Base-by-base conservation (phyloP, 768 basidiomycete genomes). In the Russula ochroleuca region DNA sequence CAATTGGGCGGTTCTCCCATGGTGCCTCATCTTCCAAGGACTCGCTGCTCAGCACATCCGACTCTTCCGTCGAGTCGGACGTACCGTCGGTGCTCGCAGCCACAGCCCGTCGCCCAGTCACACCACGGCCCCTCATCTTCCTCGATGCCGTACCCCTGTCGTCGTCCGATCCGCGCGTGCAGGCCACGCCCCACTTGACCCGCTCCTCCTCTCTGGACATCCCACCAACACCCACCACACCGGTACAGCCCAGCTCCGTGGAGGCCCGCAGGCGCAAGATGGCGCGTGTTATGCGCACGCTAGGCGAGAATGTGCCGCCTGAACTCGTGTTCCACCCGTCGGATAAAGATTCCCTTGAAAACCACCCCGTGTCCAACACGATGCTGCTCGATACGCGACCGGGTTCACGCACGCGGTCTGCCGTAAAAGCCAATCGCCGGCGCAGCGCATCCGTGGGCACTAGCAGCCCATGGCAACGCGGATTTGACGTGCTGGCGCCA, bases 181-280 rank as follows among this genome's bases (percentile, higher is more conserved):
- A 56, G n/a, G 11, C 51, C 47, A 83, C 85, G 59, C 84, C 57
- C 37, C 43, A 48, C 43, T 45, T 64, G n/a, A 52, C 64, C 6
- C 37, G 45, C 5, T 40, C 61, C 48, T 4, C 56, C n/a, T 33
- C 41, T 3, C 5, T 31, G 37, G 57, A 57, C 5, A 13, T 38
- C 3, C 61, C 58, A 3, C 50, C 47, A 2, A 51, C 53, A 7
- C 65, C 67, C 0, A 31, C 33, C 40, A 64, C 65, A 15, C 66
- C 68, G 14, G 33, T 56, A 9, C 55, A 59, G 54, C 25, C n/a
- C 6, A 57, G 38, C 51, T 53, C 47, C 21, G 43, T 47, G 5
- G 65, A 67, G 25, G 17, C 25, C 14, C 68, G 68, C 21, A 63
- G 66, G 49, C 61, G 66, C 50, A 67, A 67, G 35, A 67, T 68